These are phyloP conservation scores for Podospora sp. DNA, from an alignment of 495 filamentous ascomycete species.

Conservation along the genomic window DNA sequence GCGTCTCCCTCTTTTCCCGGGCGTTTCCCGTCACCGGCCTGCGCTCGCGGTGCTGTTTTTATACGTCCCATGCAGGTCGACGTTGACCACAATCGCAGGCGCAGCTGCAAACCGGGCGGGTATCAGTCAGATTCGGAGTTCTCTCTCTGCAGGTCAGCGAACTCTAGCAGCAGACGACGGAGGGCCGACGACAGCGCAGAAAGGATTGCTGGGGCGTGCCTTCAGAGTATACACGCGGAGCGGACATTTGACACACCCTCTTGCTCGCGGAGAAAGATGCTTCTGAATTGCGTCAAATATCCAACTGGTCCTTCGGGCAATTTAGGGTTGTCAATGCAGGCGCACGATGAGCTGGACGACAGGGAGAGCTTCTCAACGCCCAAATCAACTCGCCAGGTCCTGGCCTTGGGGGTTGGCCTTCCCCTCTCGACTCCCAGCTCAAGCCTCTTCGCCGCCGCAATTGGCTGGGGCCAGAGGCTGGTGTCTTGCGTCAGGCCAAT, in stretches of 20 bases:
- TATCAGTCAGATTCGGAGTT: not conserved
- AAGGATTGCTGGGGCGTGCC: not conserved
- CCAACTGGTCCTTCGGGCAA: constrained; percentile 14
- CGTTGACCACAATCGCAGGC: not conserved
- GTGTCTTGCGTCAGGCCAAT: constrained; percentile 20
- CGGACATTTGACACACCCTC: not conserved
- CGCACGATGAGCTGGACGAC: constrained; percentile 46
- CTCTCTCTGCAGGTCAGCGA: not conserved
- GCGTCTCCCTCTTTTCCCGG: not conserved
- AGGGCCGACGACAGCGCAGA: not conserved
- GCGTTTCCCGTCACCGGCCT: not conserved
- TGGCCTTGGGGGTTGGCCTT: not conserved
- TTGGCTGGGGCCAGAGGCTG: constrained; percentile 14
- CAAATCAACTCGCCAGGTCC: not conserved
- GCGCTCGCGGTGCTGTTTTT: not conserved
- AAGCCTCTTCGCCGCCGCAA: constrained; percentile 8
- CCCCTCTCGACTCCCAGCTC: not conserved
- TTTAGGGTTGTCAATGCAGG: constrained; percentile 29
- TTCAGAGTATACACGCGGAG: not conserved
- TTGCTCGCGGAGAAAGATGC: constrained; percentile 4
- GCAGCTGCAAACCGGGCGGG: not conserved
- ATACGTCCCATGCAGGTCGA: not conserved
- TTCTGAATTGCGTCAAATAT: constrained; percentile 1
- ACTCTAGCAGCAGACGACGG: not conserved
- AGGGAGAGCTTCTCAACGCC: not conserved